Evolutionary conservation across 2,329 filamentous ascomycete genomes (phyloP).

Genomic region (Diaporthe sp.): DNA sequence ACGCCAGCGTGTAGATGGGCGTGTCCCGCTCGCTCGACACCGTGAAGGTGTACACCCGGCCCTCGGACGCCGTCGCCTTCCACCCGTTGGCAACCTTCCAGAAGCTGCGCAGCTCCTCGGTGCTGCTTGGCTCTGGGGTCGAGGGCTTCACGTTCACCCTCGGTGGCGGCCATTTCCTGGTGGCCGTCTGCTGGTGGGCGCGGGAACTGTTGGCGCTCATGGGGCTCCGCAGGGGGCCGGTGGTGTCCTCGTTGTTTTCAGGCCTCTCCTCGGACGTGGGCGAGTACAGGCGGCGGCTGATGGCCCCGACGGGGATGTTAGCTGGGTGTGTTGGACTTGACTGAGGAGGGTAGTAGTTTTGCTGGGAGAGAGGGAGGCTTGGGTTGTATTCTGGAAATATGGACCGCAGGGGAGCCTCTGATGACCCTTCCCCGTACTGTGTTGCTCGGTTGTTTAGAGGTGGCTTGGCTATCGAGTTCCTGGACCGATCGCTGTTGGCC

Average conservation of each 20-base stretch:
- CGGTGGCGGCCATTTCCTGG: constrained; percentile 42
- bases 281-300: constrained; percentile 73
- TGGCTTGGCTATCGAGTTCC: constrained; percentile 67
- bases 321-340: constrained; percentile 71
- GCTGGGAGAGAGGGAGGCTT: constrained; percentile 71
- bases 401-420: constrained; percentile 64
- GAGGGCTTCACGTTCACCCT: constrained; percentile 51
- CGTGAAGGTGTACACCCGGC: constrained; percentile 68
- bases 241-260: constrained; percentile 4
- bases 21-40: constrained; percentile 67
- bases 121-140: constrained; percentile 60
- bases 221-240: constrained; percentile 46
- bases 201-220: constrained; percentile 42
- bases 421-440: constrained; percentile 20
- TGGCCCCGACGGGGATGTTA: constrained; percentile 70
- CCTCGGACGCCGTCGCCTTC: constrained; percentile 69
- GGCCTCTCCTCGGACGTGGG: constrained; percentile 44
- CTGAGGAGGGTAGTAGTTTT: constrained; percentile 77
- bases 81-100: constrained; percentile 79
- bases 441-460: constrained; percentile 48
- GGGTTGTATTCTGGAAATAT: constrained; percentile 84
- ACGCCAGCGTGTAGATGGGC: constrained; percentile 75
- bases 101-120: constrained; percentile 70
- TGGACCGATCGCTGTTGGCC: constrained; percentile 59
- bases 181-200: constrained; percentile 30